Percentiles rank a stretch among this genome's conserved stretches.
Conservation (phyloP, 129 eudicot species). For the Heracleum sosnowskyi region DNA sequence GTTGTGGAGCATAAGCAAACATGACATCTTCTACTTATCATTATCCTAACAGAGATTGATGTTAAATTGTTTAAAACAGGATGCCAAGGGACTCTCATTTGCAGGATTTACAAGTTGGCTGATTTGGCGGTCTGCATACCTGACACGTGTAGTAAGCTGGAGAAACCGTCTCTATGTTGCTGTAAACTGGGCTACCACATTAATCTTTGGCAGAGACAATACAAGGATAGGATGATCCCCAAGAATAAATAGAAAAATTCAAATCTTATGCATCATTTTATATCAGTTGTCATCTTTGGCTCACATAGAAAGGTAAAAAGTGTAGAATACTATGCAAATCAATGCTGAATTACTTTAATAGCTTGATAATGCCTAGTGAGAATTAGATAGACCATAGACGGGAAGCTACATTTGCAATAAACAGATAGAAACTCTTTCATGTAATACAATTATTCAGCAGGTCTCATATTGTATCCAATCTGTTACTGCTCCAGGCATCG, state of each 20-base stretch:
- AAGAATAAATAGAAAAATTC: neutral
- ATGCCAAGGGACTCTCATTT: constrained; percentile 56
- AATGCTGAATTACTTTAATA: neutral
- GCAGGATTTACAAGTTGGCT: constrained; percentile 94
- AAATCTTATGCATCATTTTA: constrained; percentile 2
- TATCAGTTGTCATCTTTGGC: constrained; percentile 7
- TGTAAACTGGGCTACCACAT: constrained; percentile 86
- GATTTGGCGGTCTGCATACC: constrained; percentile 92
- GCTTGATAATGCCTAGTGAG: neutral
- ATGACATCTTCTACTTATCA: neutral
- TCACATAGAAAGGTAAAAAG: neutral
- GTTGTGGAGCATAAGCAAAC: neutral
- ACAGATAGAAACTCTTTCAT: neutral
- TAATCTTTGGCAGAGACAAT: constrained; percentile 80
- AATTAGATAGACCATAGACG: neutral
- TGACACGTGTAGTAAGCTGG: constrained; percentile 96
- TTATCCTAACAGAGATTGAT: neutral
- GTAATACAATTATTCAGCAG: neutral
- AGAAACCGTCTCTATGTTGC: constrained; percentile 88
- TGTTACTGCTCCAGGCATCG: neutral
- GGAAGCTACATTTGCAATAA: constrained; percentile 2
- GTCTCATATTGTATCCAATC: neutral
- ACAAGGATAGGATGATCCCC: constrained; percentile 42
- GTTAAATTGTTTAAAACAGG: constrained; percentile 28
- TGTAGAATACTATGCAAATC: neutral